A percentile compares a stretch with the other conserved stretches of the same genome.
phyloP scores from a whole-genome alignment of 495 filamentous ascomycete species.

The Lineolata rhizophorae region DNA sequence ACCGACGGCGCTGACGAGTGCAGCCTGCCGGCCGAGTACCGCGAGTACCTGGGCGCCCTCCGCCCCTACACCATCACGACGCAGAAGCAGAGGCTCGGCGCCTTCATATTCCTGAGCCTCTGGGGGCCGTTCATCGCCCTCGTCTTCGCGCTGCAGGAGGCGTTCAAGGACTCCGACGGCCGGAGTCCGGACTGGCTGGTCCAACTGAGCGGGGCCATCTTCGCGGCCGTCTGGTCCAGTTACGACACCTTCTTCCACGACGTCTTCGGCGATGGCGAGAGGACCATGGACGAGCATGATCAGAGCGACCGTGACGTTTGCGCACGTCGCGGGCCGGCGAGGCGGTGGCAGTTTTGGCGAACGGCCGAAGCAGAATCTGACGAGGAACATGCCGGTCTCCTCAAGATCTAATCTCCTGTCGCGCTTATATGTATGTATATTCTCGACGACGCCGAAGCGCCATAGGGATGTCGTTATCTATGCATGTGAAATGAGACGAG shows the following conservation, averaged over 20 bases:
- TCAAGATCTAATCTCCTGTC: too few relatives aligned
- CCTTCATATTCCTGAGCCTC: conserved; percentile 30
- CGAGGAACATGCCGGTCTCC: too few relatives aligned
- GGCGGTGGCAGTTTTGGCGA: too few relatives aligned
- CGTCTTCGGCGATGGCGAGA: conserved; percentile 76
- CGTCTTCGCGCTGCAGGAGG: conserved; percentile 23
- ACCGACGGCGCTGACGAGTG: conserved; percentile 56
- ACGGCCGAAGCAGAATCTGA: too few relatives aligned
- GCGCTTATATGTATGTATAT: too few relatives aligned
- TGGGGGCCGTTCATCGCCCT: conserved; percentile 37
- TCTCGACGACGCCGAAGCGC: too few relatives aligned
- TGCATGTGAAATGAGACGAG: too few relatives aligned
- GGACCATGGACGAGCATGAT: conserved; percentile 35
- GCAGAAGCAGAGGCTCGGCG: conserved; percentile 39
- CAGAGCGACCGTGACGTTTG: too few relatives aligned
- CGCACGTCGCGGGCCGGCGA: too few relatives aligned
- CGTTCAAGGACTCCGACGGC: conserved; percentile 40
- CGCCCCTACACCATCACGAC: conserved; percentile 49
- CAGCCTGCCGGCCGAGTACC: conserved; percentile 51
- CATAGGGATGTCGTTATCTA: too few relatives aligned
- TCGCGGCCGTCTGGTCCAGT: conserved; percentile 39
- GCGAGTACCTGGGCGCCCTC: conserved; percentile 39
- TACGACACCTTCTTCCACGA: conserved; percentile 50
- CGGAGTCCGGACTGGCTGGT: conserved; percentile 43
- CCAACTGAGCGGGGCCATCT: conserved; percentile 22